These are phyloP conservation scores for Leishmania gerbilli DNA, from an alignment of 208 protist species.

Conservation along the genomic window DNA sequence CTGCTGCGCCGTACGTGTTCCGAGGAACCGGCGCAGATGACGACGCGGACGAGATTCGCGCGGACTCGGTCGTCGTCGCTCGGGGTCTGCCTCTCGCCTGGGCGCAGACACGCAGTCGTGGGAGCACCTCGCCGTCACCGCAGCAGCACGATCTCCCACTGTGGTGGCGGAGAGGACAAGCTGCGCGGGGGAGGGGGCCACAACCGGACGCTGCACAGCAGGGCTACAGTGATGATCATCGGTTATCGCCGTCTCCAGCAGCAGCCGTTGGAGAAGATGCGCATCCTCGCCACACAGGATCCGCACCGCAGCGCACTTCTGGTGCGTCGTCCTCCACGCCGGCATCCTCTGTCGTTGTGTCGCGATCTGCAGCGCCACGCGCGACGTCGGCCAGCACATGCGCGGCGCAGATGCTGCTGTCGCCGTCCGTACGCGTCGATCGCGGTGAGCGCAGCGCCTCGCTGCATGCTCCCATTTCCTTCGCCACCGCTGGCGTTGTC, in stretches of 20 bases:
- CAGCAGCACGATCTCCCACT: conserved; percentile 1
- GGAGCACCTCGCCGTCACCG: conserved; percentile 5
- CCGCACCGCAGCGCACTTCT: not conserved
- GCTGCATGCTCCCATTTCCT: not conserved
- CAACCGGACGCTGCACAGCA: not conserved
- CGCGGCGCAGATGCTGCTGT: not conserved
- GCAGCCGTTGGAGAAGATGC: not conserved
- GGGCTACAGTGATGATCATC: not conserved
- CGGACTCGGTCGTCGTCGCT: conserved; percentile 4
- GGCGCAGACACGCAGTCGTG: not conserved
- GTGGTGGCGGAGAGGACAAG: conserved; percentile 3
- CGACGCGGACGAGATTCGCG: not conserved
- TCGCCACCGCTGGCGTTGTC: not conserved
- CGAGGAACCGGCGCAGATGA: not conserved
- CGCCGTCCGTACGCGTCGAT: conserved; percentile 6
- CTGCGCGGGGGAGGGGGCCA: not conserved
- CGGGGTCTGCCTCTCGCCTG: not conserved
- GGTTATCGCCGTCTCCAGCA: conserved; percentile 12
- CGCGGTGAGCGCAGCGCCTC: conserved; percentile 6
- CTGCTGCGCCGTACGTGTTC: not conserved
- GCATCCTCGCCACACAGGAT: not conserved
- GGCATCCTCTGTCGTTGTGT: not conserved
- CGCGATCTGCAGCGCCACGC: conserved; percentile 2
- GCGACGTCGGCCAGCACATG: conserved; percentile 4
- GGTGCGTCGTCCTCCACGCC: not conserved